Base-by-base conservation (phyloP, 176 grass and related monocot species). In the Carex kokanica region DNA sequence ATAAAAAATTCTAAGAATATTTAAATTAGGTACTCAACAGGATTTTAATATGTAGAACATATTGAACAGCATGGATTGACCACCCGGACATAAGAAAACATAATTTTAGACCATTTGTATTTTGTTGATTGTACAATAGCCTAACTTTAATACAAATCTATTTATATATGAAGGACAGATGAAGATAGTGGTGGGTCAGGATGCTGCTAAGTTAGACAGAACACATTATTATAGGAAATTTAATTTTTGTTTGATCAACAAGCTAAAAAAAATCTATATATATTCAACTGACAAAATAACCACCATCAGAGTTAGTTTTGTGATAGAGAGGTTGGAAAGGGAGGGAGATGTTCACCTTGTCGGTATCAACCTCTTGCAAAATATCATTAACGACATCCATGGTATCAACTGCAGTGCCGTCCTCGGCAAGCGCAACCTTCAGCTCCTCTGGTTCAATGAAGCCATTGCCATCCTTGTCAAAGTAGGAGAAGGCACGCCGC, bases 321-420 rank as follows among this genome's bases (percentile, higher is more conserved):
- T 57, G 64, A 43, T 27, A 74, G 38, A 65, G 69, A 68, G 74
- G 41, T 68, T 61, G 8, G 62, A 54, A 24, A 75, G 72, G 12
- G 49, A 56, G 51, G 36, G 51, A 78, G 6, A 54, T 77, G 49
- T 16, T 56, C 57, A 95, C 96, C 96, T 95, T 99, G 83, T 99
- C 96, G 17, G 93, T 95, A 77, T 99, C 96, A 15, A 99, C 96
- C 90, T 99, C 96, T 71, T 95, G 93, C 83, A 99, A 83, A 83
- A 99, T 93, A 88, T 99, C 96, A 5, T 95, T 95, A 65, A 88
- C 96, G 20, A 93, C 85, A 71, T 99, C 96, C 93, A 93, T 95
- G 89, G 87, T 90, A 83, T 99, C 96, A 66, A 68, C 62, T 64
- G 88, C 80, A 24, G 63, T 47, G 12, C 96, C 96, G 74, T 99